These are phyloP conservation scores for Escovopsis sp. DNA, from an alignment of 2,329 filamentous ascomycete genomes.

Conservation along the genomic window DNA sequence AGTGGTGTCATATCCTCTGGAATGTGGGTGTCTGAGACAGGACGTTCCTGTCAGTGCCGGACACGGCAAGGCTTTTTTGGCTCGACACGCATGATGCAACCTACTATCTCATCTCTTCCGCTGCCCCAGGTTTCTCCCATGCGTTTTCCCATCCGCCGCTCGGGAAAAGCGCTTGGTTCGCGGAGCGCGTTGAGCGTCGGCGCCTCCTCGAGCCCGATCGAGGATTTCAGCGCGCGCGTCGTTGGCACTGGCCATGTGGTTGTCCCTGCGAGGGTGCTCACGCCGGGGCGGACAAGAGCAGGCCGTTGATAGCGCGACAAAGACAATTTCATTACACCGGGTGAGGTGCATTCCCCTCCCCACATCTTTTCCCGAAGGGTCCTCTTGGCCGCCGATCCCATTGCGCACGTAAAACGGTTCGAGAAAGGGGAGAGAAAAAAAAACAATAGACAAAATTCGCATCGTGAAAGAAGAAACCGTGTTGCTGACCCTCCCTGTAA, in stretches of 20 bases:
- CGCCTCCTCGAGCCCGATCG: no score
- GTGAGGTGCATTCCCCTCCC: conserved; percentile 3
- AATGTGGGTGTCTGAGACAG: conserved; percentile 24
- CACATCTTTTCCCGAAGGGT: conserved; percentile 3
- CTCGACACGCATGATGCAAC: conserved; percentile 16
- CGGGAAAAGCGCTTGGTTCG: background rate
- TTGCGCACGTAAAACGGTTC: conserved; percentile 3
- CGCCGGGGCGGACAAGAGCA: no score
- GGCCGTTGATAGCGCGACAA: no score
- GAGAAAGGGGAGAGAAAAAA: background rate
- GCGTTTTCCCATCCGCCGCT: conserved; percentile 1
- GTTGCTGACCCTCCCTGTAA: conserved; percentile 3
- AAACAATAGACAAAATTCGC: no score
- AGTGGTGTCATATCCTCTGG: conserved; percentile 14
- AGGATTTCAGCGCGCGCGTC: no score
- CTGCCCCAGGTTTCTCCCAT: no score
- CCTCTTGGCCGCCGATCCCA: conserved; percentile 2
- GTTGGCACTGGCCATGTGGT: no score
- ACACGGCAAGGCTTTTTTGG: conserved; percentile 10
- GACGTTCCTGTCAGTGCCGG: conserved; percentile 15
- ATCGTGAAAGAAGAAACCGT: conserved; percentile 2
- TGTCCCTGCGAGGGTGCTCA: no score
- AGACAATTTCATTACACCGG: conserved; percentile 5
- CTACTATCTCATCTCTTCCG: conserved; percentile 1
- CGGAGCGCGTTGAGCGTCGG: background rate